Evolutionary conservation across 768 basidiomycete species (phyloP).

Genomic region (Mycena albidolilacea): DNA sequence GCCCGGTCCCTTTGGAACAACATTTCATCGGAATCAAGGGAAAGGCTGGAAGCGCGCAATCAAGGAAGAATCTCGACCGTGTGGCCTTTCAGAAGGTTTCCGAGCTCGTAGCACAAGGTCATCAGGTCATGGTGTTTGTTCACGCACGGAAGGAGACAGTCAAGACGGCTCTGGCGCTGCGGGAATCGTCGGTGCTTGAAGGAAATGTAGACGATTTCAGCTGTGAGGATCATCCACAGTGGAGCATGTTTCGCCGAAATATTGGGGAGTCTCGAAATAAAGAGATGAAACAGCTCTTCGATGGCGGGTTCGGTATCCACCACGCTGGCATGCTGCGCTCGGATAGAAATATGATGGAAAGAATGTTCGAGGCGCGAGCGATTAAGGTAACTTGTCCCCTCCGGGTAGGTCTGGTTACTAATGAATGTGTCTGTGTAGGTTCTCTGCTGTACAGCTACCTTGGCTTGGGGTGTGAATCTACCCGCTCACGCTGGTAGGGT

Average conservation of each 20-base stretch:
- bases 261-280: slow-evolving; percentile 90
- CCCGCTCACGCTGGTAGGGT: slow-evolving; percentile 92
- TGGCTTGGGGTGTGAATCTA: slow-evolving; percentile 99
- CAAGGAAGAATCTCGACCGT: slow-evolving; percentile 89
- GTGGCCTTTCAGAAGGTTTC: slow-evolving; percentile 94
- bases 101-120: slow-evolving; percentile 89
- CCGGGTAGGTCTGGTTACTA: slow-evolving; percentile 1
- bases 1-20: slow-evolving; percentile 96
- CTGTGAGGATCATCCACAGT: slow-evolving; percentile 86
- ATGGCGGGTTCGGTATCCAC: slow-evolving; percentile 95
- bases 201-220: slow-evolving; percentile 84
- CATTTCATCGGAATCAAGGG: slow-evolving; percentile 96
- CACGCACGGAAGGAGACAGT: slow-evolving; percentile 99
- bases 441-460: slow-evolving; percentile 96
- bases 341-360: slow-evolving; percentile 96
- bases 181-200: slow-evolving; percentile 82
- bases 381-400: slow-evolving; percentile 78
- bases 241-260: slow-evolving; percentile 79
- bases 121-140: slow-evolving; percentile 99
- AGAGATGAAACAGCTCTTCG: slow-evolving; percentile 97
- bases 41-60: slow-evolving; percentile 80
- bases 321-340: slow-evolving; percentile 98
- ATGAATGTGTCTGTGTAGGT: slow-evolving; percentile 72
- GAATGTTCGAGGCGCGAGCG: slow-evolving; percentile 89
- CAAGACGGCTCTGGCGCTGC: slow-evolving; percentile 86